Percentiles rank a stretch among this genome's conserved stretches.
Evolutionary conservation across 169 alveolate species (phyloP).

Genomic region (Plasmodium vivax): DNA sequence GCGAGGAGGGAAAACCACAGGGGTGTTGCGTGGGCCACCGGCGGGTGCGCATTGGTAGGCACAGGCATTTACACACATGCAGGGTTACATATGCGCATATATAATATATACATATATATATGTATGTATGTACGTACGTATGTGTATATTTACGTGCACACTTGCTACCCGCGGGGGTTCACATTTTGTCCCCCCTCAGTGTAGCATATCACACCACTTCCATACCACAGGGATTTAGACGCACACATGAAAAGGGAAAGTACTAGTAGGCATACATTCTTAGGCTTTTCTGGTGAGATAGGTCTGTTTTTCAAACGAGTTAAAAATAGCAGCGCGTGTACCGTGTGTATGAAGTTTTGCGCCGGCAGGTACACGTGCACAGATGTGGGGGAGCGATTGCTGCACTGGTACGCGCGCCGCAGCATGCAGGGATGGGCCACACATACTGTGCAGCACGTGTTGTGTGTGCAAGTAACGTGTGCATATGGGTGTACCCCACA

Average conservation of each 20-base stretch:
- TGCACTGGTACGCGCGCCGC: too few relatives aligned
- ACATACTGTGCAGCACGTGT: neutral
- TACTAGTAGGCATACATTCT: neutral
- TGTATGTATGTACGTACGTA: neutral
- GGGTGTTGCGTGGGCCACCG: neutral
- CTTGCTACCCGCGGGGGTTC: neutral
- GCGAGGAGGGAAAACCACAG: neutral
- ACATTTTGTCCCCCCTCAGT: neutral
- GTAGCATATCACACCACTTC: neutral
- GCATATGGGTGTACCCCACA: too few relatives aligned
- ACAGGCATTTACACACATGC: neutral
- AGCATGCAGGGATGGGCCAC: neutral
- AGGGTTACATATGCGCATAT: neutral
- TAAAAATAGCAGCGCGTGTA: neutral
- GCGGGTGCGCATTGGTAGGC: neutral
- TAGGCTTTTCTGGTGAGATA: neutral
- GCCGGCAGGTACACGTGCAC: neutral
- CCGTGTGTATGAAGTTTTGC: neutral
- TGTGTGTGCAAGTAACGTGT: neutral
- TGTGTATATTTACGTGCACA: neutral
- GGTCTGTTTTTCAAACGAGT: conserved; percentile 4
- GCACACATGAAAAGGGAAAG: neutral
- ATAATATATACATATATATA: neutral
- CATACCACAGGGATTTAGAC: neutral
- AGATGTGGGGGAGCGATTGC: neutral